Conservation (phyloP, 768 basidiomycete genomes). For the Russula brevipes region DNA sequence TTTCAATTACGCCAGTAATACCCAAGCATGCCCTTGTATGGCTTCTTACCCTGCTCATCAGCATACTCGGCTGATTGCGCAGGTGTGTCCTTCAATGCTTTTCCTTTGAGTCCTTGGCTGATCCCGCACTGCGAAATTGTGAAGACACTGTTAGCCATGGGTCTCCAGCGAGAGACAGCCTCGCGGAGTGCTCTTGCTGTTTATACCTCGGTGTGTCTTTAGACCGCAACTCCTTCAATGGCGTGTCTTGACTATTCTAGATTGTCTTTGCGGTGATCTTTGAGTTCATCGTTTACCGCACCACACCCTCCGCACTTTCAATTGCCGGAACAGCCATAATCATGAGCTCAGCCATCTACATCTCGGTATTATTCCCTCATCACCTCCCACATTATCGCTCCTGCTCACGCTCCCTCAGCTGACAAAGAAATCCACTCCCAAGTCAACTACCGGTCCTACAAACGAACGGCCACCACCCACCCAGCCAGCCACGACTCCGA, state of each 20-base stretch:
- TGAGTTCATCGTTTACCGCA: constrained; percentile 61
- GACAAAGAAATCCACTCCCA: not conserved
- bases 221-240: constrained; percentile 8
- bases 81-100: constrained; percentile 24
- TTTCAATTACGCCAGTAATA: constrained; percentile 40
- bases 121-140: not conserved
- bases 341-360: constrained; percentile 54
- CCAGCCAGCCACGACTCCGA: not conserved
- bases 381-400: not conserved
- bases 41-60: constrained; percentile 47
- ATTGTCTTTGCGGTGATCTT: constrained; percentile 65
- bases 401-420: not conserved
- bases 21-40: constrained; percentile 41
- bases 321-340: constrained; percentile 62
- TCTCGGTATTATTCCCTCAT: constrained; percentile 45
- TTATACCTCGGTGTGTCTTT: constrained; percentile 45
- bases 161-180: constrained; percentile 59
- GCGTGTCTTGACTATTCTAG: constrained; percentile 19
- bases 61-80: constrained; percentile 47
- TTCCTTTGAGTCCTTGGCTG: not conserved
- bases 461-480: not conserved
- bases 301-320: constrained; percentile 52
- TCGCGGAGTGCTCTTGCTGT: constrained; percentile 57
- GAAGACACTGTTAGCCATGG: constrained; percentile 53
- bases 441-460: no score